Evolutionary conservation across 345 rosid genomes (phyloP), one percentile per base, ranked within the genome.

Genomic region (Melaleuca quinquenervia): DNA sequence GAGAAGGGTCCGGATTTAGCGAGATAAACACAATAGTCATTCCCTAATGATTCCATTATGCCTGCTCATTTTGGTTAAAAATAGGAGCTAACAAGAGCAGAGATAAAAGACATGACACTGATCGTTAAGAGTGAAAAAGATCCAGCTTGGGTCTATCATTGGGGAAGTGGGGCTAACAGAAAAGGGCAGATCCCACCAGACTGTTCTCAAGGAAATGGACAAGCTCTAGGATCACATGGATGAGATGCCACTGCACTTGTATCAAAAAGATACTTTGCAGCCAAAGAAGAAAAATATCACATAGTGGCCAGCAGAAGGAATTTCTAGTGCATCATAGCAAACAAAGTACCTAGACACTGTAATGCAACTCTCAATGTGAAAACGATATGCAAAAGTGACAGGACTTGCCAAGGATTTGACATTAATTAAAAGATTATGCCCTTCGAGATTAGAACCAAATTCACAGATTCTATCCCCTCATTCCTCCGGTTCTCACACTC

Each of bases 251-350:
- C 82, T 55, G 82, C 50, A 75, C 82, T 32, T 51, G 80, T 41
- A 18, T 83, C 44, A 84, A 84, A 84, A 22, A 70, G 86, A 84
- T 9, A 45, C 24, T n/a, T 20, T 44, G 58, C 52, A 82, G 29
- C 82, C 32, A 24, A 70, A 83, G 48, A 45, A 21, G 24, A 83
- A 74, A 64, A 83, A 84, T 78, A 55, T 87, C 86, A 85, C 82
- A 52, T 87, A 90, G 92, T 94, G 93, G 91, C 86, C 55, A 74
- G 93, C 89, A 90, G 82, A 83, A 84, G 88, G 91, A 91, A 86
- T 85, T 84, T 89, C 60, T 45, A 70, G 18, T 18, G 91, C 87
- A 86, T 86, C 86, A 27, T 82, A 82, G 74, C 87, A 76, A 84
- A 49, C 51, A 88, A 84, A 88, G 82, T 60, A 85, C 41, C 48